phyloP scores from a whole-genome alignment of 495 filamentous ascomycete species.

The Penicillium turbatum region DNA sequence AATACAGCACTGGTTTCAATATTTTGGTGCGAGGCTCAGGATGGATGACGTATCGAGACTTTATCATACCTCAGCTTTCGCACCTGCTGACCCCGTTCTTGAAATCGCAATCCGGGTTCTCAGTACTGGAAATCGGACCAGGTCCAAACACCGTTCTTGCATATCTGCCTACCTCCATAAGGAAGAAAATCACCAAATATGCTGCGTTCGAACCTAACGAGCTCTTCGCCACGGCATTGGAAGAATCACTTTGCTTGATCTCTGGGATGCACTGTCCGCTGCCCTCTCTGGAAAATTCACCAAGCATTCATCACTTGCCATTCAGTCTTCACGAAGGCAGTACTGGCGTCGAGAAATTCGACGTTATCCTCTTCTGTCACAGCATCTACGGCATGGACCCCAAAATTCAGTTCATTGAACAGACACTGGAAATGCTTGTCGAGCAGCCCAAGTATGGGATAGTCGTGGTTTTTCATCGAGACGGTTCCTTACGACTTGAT shows the following conservation, averaged over 20 bases:
- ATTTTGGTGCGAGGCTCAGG: constrained; percentile 40
- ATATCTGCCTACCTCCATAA: constrained; percentile 43
- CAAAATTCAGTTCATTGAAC: constrained; percentile 45
- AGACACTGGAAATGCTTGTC: constrained; percentile 49
- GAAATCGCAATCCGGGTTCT: constrained; percentile 44
- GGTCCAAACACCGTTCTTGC: constrained; percentile 55
- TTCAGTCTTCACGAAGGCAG: constrained; percentile 35
- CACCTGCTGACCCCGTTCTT: constrained; percentile 46
- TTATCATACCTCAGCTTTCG: constrained; percentile 55
- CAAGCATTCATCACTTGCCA: constrained; percentile 42
- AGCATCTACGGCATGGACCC: constrained; percentile 61
- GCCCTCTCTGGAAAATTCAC: constrained; percentile 42
- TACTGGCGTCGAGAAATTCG: constrained; percentile 41
- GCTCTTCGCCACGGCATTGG: constrained; percentile 44
- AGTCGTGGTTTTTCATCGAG: constrained; percentile 54
- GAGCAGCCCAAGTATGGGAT: constrained; percentile 42
- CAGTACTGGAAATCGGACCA: constrained; percentile 58
- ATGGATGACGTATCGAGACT: constrained; percentile 46
- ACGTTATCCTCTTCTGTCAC: constrained; percentile 60
- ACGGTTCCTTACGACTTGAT: constrained; percentile 39
- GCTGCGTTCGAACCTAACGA: constrained; percentile 55
- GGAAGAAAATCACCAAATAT: constrained; percentile 48
- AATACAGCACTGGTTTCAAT: constrained; percentile 53
- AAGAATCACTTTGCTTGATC: constrained; percentile 40
- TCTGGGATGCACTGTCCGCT: constrained; percentile 36